Evolutionary conservation across 179 eudicot species (phyloP).

Genomic region (Spinacia oleracea): DNA sequence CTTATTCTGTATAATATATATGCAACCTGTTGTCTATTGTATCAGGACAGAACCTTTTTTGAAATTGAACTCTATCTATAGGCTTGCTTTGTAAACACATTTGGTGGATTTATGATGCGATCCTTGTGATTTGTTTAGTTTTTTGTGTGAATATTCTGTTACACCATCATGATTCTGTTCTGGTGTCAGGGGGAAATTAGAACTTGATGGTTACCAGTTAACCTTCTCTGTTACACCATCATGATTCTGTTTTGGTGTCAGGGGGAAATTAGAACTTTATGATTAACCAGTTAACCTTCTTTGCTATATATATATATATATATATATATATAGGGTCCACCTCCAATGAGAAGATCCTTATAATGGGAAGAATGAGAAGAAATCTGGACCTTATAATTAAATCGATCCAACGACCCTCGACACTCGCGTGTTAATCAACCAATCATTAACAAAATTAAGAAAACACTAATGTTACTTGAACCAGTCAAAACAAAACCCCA

Average conservation of each 20-base stretch:
- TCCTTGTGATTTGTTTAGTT: neutral
- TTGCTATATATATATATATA: no score
- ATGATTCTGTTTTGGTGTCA: neutral
- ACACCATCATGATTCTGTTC: neutral
- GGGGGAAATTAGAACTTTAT: neutral
- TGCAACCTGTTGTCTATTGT: neutral
- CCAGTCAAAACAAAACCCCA: no score
- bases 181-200: neutral
- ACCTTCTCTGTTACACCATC: neutral
- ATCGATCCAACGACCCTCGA: no score
- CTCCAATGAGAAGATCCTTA: no score
- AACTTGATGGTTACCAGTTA: neutral
- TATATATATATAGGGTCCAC: no score
- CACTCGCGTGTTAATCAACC: no score
- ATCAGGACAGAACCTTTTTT: neutral
- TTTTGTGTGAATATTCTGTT: neutral
- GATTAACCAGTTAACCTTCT: neutral
- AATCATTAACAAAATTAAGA: no score
- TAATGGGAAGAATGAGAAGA: no score
- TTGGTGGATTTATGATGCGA: neutral
- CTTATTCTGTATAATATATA: constrained; percentile 9
- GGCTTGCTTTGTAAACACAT: neutral
- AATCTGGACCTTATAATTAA: no score
- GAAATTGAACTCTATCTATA: neutral
- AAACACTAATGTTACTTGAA: no score